Evolutionary conservation across 805 yeast genomes (phyloP).

Genomic region (Metschnikowia similis): DNA sequence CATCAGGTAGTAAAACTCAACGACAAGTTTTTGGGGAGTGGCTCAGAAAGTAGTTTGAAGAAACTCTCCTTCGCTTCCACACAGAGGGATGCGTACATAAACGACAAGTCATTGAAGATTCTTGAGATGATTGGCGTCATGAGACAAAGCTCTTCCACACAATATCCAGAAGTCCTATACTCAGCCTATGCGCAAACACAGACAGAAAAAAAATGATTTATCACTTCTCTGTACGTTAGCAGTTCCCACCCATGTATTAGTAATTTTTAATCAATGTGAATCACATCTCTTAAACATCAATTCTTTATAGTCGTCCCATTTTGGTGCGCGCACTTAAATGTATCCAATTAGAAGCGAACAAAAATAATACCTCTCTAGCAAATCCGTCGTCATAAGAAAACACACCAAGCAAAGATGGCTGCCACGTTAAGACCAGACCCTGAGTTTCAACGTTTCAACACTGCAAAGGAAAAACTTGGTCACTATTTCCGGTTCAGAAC

Average conservation of each 20-base stretch:
- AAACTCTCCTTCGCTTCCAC: constrained; percentile 25
- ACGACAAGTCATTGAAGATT: constrained; percentile 27
- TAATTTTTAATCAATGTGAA: neutral
- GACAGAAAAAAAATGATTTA: neutral
- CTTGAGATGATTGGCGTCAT: constrained; percentile 11
- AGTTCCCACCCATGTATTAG: neutral
- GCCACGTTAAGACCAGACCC: constrained; percentile 42
- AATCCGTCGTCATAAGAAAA: neutral
- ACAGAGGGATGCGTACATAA: constrained; percentile 37
- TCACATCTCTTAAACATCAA: neutral
- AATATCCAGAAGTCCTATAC: constrained; percentile 3
- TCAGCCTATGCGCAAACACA: constrained; percentile 4
- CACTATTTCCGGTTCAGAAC: constrained; percentile 41
- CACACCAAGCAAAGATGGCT: constrained; percentile 28
- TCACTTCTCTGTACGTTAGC: neutral
- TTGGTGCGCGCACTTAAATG: constrained; percentile 14
- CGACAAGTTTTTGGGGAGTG: constrained; percentile 21
- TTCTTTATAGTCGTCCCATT: neutral
- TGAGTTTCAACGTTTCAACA: constrained; percentile 38
- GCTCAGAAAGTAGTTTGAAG: constrained; percentile 16
- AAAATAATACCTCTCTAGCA: constrained; percentile 1
- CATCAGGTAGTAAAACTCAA: constrained; percentile 25
- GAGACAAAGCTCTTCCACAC: neutral
- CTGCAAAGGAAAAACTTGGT: constrained; percentile 39
- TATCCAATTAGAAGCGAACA: constrained; percentile 17